These are phyloP conservation scores for Ceratopteris richardii DNA, from an alignment of 75 land plant genomes.

Conservation along the genomic window DNA sequence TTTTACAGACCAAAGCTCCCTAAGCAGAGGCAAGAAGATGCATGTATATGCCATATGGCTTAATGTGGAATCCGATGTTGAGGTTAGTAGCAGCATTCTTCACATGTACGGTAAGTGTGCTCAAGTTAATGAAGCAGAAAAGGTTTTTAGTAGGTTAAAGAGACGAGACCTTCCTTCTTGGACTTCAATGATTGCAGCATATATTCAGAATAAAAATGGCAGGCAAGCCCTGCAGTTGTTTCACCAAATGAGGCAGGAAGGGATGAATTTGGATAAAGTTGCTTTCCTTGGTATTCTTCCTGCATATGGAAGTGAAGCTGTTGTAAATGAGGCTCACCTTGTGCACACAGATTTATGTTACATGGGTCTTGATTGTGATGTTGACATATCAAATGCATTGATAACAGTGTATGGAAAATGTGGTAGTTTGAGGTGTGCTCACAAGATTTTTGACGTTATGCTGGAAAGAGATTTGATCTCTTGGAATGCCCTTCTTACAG, in stretches of 20 bases:
- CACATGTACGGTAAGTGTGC: constrained; percentile 9
- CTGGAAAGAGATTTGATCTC: constrained; percentile 19
- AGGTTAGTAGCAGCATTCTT: constrained; percentile 3
- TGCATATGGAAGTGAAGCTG: constrained; percentile 28
- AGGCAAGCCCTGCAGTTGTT: constrained; percentile 38
- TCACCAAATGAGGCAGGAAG: constrained; percentile 18
- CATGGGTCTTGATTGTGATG: constrained; percentile 10
- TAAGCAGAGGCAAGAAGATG: background rate
- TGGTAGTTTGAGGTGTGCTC: constrained; percentile 23
- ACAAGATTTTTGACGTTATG: constrained; percentile 24
- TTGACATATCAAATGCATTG: constrained; percentile 28
- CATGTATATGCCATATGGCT: background rate
- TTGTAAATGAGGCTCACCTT: constrained; percentile 26
- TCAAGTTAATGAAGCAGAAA: background rate
- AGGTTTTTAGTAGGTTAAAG: constrained; percentile 1
- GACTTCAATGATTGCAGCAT: constrained; percentile 55
- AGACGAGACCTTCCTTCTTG: constrained; percentile 35
- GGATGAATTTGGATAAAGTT: constrained; percentile 31
- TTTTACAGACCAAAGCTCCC: background rate
- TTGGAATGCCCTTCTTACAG: constrained; percentile 29
- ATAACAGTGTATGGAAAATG: constrained; percentile 41
- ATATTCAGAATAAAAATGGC: constrained; percentile 43
- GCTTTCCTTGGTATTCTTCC: constrained; percentile 42
- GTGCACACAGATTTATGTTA: constrained; percentile 15
- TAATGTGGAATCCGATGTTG: background rate